Evolutionary conservation across 306 rosid genomes (phyloP), one percentile per base, ranked within the genome.

Genomic region (Acacia confusa): DNA sequence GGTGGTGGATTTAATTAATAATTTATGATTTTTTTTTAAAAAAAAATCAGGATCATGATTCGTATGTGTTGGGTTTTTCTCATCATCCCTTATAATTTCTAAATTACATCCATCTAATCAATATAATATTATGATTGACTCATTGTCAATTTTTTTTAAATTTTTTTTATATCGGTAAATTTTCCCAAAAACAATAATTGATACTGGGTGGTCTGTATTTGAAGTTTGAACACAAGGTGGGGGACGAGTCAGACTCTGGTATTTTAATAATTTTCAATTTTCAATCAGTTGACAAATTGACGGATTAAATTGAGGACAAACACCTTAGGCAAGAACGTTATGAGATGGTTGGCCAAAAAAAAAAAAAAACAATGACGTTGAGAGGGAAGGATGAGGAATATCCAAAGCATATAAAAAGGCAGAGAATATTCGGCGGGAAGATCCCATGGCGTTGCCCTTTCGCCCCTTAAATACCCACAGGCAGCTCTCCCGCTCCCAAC

Each of bases 381-480:
- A 3, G 17, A 11, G 47, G 52, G 53, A 1, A 1, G 12, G 27
- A 6, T 52, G 24, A 41, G 52, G 75, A 70, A 70, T 70, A 70
- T 70, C 57, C 75, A 2, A 43, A 25, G 75, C 38, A 70, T 70
- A 70, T 43, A 19, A 70, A 3, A 2, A 6, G n/a, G 8, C 0
- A 43, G 27, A 25, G 75, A 70, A 70, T 70, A 70, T 70, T 70
- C 75, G 20, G 36, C 20, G 75, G 32, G 38, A 70, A 70, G 55
- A 44, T 70, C 75, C 75, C 36, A 6, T 43, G 36, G 75, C 36
- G 20, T 24, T 2, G 2, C 12, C 17, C 12, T 2, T 24, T 24
- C 55, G 7, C 0, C 55, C 36, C 22, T 70, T 86, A 86, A 81
- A 87, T 84, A 78, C 61, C 61, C 47, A 52, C 14, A 19, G 1